Evolutionary conservation across 2,329 filamentous ascomycete genomes (phyloP).

Genomic region (Chaetoscypha palmicola): DNA sequence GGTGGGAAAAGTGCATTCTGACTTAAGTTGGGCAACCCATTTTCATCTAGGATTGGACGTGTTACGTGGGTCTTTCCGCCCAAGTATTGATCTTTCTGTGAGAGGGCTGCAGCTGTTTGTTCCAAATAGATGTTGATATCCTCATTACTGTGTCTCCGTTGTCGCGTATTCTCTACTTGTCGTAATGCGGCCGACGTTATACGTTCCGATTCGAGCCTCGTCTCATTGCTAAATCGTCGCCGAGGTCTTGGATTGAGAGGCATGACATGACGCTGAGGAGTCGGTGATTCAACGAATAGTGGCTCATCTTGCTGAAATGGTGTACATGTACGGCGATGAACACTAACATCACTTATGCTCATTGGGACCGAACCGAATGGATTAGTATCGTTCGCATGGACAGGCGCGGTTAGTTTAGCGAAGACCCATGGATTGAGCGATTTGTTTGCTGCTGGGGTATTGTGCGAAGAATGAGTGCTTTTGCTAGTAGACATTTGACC

Average conservation of each 20-base stretch:
- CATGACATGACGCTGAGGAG: not conserved
- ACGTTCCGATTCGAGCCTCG: not conserved
- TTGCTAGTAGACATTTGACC: not conserved
- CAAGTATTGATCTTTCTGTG: not conserved
- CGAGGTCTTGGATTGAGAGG: not conserved
- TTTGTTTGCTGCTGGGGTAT: too few species aligned
- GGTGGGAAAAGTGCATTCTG: not conserved
- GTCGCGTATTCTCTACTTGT: not conserved
- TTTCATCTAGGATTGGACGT: too few species aligned
- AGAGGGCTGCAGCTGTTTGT: not conserved
- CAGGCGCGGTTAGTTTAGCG: slow-evolving; percentile 32
- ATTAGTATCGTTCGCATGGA: not conserved
- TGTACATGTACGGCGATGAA: not conserved
- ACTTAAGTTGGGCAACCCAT: not conserved
- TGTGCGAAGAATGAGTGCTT: not conserved
- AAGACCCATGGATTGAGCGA: slow-evolving; percentile 38
- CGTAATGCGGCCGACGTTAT: not conserved
- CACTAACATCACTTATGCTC: not conserved
- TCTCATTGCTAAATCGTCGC: slow-evolving; percentile 6
- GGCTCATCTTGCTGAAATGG: not conserved
- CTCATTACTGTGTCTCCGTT: slow-evolving; percentile 4
- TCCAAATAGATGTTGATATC: not conserved
- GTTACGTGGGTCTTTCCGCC: not conserved
- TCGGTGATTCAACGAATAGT: not conserved
- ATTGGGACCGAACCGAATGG: too few species aligned